A percentile compares a stretch with the other conserved stretches of the same genome.
These are phyloP conservation scores for Termitomyces sp. DNA, from an alignment of 768 basidiomycete species.

Conservation along the genomic window DNA sequence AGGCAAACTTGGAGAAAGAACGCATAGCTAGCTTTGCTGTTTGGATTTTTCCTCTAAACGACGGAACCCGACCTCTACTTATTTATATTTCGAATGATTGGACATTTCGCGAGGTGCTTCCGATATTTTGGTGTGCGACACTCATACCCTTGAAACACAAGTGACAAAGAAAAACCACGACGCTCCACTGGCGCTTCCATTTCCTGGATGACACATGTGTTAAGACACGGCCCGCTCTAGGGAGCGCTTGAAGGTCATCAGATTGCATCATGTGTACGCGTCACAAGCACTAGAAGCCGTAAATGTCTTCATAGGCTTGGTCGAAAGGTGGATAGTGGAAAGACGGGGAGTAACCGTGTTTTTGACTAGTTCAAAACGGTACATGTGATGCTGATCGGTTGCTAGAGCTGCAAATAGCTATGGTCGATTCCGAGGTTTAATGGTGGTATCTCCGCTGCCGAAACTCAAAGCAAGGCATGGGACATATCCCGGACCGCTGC, in stretches of 20 bases:
- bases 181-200: not conserved
- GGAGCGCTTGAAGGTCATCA: conserved; percentile 4
- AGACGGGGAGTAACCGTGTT: not conserved
- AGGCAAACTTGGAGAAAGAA: conserved; percentile 21
- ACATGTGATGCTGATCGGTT: conserved; percentile 4
- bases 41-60: not conserved
- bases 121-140: conserved; percentile 4
- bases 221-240: conserved; percentile 8
- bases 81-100: conserved; percentile 4
- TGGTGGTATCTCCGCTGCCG: not conserved
- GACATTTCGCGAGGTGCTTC: conserved; percentile 12
- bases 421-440: not conserved
- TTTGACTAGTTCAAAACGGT: not conserved
- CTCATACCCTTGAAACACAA: not conserved
- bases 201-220: not conserved
- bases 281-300: not conserved
- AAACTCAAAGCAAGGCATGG: not conserved
- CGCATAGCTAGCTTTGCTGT: conserved; percentile 10
- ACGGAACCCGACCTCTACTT: not conserved
- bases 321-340: not conserved
- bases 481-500: not conserved
- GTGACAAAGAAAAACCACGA: not conserved
- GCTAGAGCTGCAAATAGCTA: not conserved
- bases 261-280: conserved; percentile 10
- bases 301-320: not conserved